Percentiles rank a stretch among this genome's conserved stretches.
These are phyloP conservation scores for Rhizoctonia solani DNA, from an alignment of 1,284 basidiomycete species.

Conservation along the genomic window DNA sequence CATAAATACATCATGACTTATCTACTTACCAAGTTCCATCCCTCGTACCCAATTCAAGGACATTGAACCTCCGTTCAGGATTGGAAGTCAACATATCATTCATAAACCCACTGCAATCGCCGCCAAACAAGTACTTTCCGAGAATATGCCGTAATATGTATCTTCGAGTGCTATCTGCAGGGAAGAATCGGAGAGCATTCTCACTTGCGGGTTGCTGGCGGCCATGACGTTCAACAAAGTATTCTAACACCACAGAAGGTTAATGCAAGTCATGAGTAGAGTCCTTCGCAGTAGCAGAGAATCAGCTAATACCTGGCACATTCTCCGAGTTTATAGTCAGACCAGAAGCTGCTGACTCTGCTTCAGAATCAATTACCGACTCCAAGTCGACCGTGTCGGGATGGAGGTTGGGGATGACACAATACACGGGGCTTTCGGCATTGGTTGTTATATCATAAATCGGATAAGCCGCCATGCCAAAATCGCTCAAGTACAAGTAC, in stretches of 20 bases:
- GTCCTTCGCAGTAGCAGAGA: neutral
- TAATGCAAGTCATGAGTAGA: neutral
- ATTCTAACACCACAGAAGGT: neutral
- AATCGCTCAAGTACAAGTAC: neutral
- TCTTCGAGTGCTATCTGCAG: conserved; percentile 16
- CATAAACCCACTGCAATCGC: neutral
- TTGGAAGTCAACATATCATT: neutral
- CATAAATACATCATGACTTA: neutral
- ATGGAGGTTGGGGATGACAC: neutral
- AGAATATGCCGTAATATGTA: conserved; percentile 5
- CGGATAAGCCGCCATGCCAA: neutral
- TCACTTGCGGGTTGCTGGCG: conserved; percentile 7
- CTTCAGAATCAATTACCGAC: neutral
- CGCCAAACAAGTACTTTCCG: neutral
- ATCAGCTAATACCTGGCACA: neutral
- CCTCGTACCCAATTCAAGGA: conserved; percentile 6
- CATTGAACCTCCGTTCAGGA: neutral
- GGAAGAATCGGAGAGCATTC: conserved; percentile 1
- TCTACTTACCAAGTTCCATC: conserved; percentile 14
- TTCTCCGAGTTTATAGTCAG: neutral
- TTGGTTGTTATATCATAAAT: neutral
- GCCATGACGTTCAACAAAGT: conserved; percentile 18
- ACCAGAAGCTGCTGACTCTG: neutral
- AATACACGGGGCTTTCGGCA: neutral
- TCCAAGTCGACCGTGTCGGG: neutral